Evolutionary conservation across 176 grass and related monocot species (phyloP), one percentile per base, ranked within the genome.

Genomic region (Dactylis glomerata): DNA sequence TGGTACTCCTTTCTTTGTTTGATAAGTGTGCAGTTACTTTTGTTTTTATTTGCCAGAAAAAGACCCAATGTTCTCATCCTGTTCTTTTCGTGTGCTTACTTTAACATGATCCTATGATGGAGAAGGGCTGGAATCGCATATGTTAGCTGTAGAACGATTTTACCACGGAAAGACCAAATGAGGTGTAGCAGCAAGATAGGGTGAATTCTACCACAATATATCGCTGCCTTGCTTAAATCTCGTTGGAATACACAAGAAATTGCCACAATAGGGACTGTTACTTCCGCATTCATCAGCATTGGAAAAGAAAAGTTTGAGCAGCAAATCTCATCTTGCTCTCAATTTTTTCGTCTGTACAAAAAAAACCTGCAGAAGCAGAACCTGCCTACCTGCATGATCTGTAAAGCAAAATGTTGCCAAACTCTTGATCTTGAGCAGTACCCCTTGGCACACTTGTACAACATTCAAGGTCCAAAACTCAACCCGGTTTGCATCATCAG

Each of bases 401-500:
- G 27, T 74, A 50, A 74, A 50, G 46, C 26, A 46, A 50, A 74
- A 74, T 74, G 45, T 51, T 75, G 72, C 72, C 72, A 75, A 75
- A 75, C 72, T 73, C 70, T 73, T 73, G 70, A 73, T 49, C 70
- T 49, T 24, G 40, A 72, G 40, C 23, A 15, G n/a, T 45, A 72
- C 23, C 40, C 27, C 46, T 73, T 73, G 69, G 69, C 69, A 46
- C 69, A 74, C 71, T 74, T 50, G 71, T 74, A 74, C 71, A 74
- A 74, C 71, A 74, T 74, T 74, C 71, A 74, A 74, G 44, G 72
- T 75, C 72, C 49, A 75, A 51, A 75, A 75, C 72, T 75, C 45
- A 51, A 51, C 72, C 45, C 45, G 10, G 45, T 32, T 75, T 51
- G 72, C 72, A 75, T 30, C 57, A 80, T 45, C 58, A 45, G 81